These are phyloP conservation scores for Tardiomyces digboiensis DNA, from an alignment of 1,139 yeast species.

Conservation along the genomic window DNA sequence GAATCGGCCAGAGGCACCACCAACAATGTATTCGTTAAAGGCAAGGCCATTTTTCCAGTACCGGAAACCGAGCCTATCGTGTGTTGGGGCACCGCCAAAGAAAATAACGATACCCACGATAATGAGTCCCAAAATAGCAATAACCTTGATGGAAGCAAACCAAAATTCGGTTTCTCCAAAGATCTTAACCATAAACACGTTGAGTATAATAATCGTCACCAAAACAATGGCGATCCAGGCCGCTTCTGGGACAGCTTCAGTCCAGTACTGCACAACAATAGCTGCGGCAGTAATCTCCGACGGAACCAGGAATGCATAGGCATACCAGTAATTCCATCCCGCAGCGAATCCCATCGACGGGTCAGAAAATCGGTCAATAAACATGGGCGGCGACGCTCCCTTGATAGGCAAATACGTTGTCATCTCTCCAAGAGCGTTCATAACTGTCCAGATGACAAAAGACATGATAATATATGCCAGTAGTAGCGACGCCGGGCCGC, in stretches of 20 bases:
- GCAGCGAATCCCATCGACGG: constrained; percentile 72
- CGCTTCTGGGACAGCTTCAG: constrained; percentile 46
- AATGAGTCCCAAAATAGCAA: constrained; percentile 63
- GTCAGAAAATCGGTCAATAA: constrained; percentile 47
- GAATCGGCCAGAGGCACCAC: constrained; percentile 44
- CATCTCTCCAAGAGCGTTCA: constrained; percentile 76
- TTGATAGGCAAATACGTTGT: constrained; percentile 71
- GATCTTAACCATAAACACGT: constrained; percentile 58
- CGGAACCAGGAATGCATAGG: constrained; percentile 70
- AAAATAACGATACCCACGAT: constrained; percentile 66
- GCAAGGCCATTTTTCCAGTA: constrained; percentile 63
- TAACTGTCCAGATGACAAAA: constrained; percentile 51
- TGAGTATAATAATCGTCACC: constrained; percentile 50
- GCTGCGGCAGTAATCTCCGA: constrained; percentile 77
- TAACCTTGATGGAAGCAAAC: constrained; percentile 64
- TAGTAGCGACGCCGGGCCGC: constrained; percentile 72
- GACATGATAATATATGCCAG: constrained; percentile 58
- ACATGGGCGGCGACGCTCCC: constrained; percentile 53
- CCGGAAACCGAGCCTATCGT: constrained; percentile 55
- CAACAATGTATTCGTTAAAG: constrained; percentile 38
- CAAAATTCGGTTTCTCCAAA: constrained; percentile 81
- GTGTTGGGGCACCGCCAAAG: constrained; percentile 75
- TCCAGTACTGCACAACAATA: constrained; percentile 71
- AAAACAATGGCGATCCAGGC: constrained; percentile 43
- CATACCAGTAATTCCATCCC: constrained; percentile 72